phyloP scores from a whole-genome alignment of 2,329 filamentous ascomycete species.

The Scedosporium minutisporum region DNA sequence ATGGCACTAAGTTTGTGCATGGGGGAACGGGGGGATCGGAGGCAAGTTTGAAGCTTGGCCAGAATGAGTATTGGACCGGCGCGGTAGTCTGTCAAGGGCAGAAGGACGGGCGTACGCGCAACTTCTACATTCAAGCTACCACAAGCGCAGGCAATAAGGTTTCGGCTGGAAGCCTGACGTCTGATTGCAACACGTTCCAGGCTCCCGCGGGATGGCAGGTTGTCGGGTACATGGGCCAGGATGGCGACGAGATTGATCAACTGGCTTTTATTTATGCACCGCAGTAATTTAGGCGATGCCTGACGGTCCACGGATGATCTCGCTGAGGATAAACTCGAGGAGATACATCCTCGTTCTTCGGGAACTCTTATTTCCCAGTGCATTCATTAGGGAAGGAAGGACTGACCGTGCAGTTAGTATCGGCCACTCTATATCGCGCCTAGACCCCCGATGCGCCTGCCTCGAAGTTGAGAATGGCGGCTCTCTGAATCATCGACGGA shows the following conservation, averaged over 20 bases:
- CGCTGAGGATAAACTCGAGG: neutral
- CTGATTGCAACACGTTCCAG: constrained; percentile 34
- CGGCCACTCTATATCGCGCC: no score
- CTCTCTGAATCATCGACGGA: no score
- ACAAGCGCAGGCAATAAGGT: constrained; percentile 39
- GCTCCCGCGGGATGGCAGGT: constrained; percentile 40
- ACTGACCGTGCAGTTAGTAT: no score
- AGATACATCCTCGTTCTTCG: neutral
- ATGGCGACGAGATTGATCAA: constrained; percentile 46
- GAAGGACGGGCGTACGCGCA: constrained; percentile 34
- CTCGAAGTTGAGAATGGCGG: no score
- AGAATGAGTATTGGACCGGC: constrained; percentile 36
- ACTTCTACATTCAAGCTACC: constrained; percentile 45
- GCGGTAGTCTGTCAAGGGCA: constrained; percentile 41
- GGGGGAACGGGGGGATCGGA: constrained; percentile 42
- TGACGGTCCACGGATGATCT: neutral
- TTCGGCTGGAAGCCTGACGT: constrained; percentile 32
- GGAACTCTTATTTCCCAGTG: no score
- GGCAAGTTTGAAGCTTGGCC: constrained; percentile 30
- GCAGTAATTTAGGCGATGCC: constrained; percentile 15
- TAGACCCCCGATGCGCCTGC: no score
- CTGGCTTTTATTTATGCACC: constrained; percentile 38
- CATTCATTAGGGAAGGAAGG: no score
- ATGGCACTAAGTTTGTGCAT: constrained; percentile 39
- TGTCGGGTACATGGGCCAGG: constrained; percentile 42